These are phyloP conservation scores for Geotrichum australiense DNA, from an alignment of 1,139 yeast genomes.

Conservation along the genomic window DNA sequence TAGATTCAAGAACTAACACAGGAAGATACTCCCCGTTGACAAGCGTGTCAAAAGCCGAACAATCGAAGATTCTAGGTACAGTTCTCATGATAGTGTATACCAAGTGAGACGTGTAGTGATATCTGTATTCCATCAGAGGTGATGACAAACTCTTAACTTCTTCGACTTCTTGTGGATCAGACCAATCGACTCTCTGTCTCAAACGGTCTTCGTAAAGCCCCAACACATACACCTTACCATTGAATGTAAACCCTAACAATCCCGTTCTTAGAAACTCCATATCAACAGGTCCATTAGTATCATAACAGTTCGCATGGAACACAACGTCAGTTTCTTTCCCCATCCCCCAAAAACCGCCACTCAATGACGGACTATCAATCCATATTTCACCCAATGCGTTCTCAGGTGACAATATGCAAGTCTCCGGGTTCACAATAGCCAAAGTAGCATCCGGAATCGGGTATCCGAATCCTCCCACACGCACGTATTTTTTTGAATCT, in stretches of 20 bases:
- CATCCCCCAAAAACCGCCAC: slow-evolving; percentile 84
- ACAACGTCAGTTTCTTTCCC: slow-evolving; percentile 62
- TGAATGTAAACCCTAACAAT: slow-evolving; percentile 73
- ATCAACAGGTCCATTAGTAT: slow-evolving; percentile 59
- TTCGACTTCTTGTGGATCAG: slow-evolving; percentile 22
- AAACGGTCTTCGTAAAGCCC: slow-evolving; percentile 91
- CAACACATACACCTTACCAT: slow-evolving; percentile 80
- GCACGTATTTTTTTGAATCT: slow-evolving; percentile 43
- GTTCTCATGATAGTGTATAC: slow-evolving; percentile 73
- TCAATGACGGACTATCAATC: slow-evolving; percentile 84
- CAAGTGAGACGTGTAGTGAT: slow-evolving; percentile 81
- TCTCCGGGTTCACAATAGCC: slow-evolving; percentile 93
- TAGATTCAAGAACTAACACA: slow-evolving; percentile 81
- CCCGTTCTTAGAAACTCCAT: slow-evolving; percentile 88
- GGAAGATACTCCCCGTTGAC: slow-evolving; percentile 83
- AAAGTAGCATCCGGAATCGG: slow-evolving; percentile 92
- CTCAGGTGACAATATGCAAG: slow-evolving; percentile 54
- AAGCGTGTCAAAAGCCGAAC: slow-evolving; percentile 83
- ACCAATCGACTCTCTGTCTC: slow-evolving; percentile 48
- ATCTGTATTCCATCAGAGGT: slow-evolving; percentile 37
- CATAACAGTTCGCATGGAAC: slow-evolving; percentile 75
- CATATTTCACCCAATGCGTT: slow-evolving; percentile 95
- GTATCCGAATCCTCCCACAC: slow-evolving; percentile 89
- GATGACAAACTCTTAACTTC: slow-evolving; percentile 11
- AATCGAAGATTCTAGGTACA: slow-evolving; percentile 78